phyloP scores from a whole-genome alignment of 2,329 filamentous ascomycete species.

The Sporothrix variecibatus region DNA sequence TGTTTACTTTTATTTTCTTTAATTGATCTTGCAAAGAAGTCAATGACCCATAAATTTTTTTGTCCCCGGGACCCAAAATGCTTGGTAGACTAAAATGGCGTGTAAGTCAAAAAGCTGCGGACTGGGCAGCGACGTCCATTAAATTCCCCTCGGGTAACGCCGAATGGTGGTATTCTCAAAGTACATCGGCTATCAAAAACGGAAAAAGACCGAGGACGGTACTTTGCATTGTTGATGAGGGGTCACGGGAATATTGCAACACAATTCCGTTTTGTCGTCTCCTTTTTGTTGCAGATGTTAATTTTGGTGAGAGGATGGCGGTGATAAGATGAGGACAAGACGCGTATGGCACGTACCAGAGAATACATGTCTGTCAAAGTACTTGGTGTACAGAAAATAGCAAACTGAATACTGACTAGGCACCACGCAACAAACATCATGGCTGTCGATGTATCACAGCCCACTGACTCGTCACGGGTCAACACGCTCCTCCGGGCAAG shows the following conservation, averaged over 20 bases:
- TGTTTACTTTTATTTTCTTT: background rate
- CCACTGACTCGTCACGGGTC: constrained; percentile 40
- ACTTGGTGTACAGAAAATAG: background rate
- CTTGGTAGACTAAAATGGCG: background rate
- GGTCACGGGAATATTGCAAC: background rate
- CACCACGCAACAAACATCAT: background rate
- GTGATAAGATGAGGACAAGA: background rate
- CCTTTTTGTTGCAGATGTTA: no score
- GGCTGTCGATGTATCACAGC: constrained; percentile 28
- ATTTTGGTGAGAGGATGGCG: no score
- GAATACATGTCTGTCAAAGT: background rate
- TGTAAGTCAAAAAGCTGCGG: background rate
- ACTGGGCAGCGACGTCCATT: background rate
- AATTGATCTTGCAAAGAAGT: background rate
- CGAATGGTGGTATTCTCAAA: background rate
- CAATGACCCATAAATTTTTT: background rate
- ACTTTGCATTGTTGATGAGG: background rate
- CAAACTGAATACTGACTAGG: background rate
- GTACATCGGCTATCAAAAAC: no score
- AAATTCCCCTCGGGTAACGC: background rate
- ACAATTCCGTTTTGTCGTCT: no score
- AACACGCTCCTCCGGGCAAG: constrained; percentile 60
- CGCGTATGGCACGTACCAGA: background rate
- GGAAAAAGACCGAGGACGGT: background rate
- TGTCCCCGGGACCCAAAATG: background rate